Evolutionary conservation across 164 flowering plant species (phyloP).

Genomic region (Kalanchoe fedtschenkoi): DNA sequence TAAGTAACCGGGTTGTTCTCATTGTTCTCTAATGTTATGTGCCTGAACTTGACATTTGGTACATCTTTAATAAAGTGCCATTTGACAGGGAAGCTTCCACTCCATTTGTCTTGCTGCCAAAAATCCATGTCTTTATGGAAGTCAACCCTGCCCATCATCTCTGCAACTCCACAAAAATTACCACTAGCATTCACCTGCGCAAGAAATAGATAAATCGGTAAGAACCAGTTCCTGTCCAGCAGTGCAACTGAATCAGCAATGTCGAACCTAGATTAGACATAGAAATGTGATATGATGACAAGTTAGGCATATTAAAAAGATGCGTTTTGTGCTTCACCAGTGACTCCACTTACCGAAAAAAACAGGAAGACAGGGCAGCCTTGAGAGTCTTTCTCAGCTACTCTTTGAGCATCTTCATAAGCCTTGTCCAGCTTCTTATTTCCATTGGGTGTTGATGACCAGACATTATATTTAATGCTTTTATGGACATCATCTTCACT

Average conservation of each 20-base stretch:
- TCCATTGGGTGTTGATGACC: constrained; percentile 95
- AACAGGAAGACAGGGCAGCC: constrained; percentile 78
- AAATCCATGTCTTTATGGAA: constrained; percentile 77
- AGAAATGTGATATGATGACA: no score
- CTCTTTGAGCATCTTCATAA: constrained; percentile 55
- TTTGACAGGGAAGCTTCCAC: constrained; percentile 82
- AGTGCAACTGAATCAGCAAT: neutral
- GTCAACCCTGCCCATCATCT: constrained; percentile 80
- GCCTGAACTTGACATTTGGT: constrained; percentile 63
- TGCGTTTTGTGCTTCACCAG: neutral
- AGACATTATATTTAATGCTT: constrained; percentile 81
- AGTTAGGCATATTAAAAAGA: no score
- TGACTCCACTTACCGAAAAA: constrained; percentile 60
- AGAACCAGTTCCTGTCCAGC: neutral
- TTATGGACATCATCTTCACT: constrained; percentile 96
- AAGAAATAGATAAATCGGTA: neutral
- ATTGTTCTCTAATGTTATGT: constrained; percentile 76
- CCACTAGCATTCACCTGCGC: constrained; percentile 92
- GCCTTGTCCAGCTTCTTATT: constrained; percentile 74
- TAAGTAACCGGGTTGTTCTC: constrained; percentile 93
- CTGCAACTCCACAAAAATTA: constrained; percentile 91
- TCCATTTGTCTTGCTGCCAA: constrained; percentile 99
- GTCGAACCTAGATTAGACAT: neutral
- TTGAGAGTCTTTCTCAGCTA: constrained; percentile 33
- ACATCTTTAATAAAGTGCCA: constrained; percentile 91